Percentiles rank a stretch among this genome's conserved stretches.
Evolutionary conservation across 31 red algal species (phyloP).

Genomic region (Asparagopsis taxiformis): DNA sequence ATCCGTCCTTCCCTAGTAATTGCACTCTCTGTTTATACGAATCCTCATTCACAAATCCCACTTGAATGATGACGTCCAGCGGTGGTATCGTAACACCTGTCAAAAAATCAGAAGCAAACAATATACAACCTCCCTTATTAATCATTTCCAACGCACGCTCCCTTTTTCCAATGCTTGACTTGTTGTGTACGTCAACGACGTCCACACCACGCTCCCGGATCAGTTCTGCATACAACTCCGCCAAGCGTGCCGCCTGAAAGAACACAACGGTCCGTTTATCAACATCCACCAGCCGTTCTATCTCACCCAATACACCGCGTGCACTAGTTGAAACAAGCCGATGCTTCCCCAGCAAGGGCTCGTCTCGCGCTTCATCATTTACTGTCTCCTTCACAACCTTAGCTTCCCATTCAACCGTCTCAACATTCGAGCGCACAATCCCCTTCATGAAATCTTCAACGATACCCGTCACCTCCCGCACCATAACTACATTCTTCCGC

Average conservation of each 20-base stretch:
- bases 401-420: conserved; percentile 5
- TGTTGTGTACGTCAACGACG: neutral
- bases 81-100: neutral
- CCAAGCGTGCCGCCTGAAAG: conserved; percentile 11
- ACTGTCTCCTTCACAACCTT: neutral
- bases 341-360: neutral
- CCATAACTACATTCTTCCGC: conserved; percentile 17
- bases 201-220: conserved; percentile 2
- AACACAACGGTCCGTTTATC: conserved; percentile 4
- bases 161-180: neutral
- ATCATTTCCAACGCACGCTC: neutral
- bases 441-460: neutral
- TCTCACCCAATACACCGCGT: neutral
- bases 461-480: neutral
- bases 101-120: conserved; percentile 9
- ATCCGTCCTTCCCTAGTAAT: neutral
- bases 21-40: neutral
- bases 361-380: neutral
- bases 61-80: conserved; percentile 9
- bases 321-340: neutral
- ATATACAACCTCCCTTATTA: neutral
- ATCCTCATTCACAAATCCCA: neutral
- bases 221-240: conserved; percentile 7
- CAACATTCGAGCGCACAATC: neutral
- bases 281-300: neutral